These are phyloP conservation scores for Pythium coloratum DNA, from an alignment of 352 stramenopile genomes.

Conservation along the genomic window DNA sequence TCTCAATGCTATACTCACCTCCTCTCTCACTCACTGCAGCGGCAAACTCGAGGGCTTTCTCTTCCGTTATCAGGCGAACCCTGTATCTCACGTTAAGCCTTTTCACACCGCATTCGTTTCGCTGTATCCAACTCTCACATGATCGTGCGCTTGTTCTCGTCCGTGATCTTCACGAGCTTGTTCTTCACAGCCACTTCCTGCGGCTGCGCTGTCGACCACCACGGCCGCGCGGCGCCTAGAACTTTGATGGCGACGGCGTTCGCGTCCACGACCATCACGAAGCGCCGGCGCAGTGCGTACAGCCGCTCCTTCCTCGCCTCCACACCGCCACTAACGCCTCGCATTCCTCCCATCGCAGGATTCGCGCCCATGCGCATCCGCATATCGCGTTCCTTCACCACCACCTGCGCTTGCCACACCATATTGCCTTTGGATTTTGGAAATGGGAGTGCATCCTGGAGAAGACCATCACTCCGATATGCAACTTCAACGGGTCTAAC, in stretches of 20 bases:
- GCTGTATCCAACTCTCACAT: slow-evolving; percentile 9
- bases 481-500: slow-evolving; percentile 26
- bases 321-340: too few relatives aligned
- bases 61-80: slow-evolving; percentile 14
- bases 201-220: slow-evolving; percentile 18
- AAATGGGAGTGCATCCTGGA: not conserved
- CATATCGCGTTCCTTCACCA: slow-evolving; percentile 14
- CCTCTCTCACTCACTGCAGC: slow-evolving; percentile 11
- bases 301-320: slow-evolving; percentile 6
- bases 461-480: slow-evolving; percentile 22
- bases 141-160: slow-evolving; percentile 3
- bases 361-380: not conserved
- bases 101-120: not conserved
- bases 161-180: slow-evolving; percentile 23
- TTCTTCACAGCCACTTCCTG: slow-evolving; percentile 18
- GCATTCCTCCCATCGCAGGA: too few relatives aligned
- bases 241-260: slow-evolving; percentile 16
- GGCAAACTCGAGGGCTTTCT: slow-evolving; percentile 21
- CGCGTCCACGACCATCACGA: slow-evolving; percentile 23
- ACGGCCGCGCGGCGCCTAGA: slow-evolving; percentile 9
- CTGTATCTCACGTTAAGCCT: not conserved
- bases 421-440: slow-evolving; percentile 7
- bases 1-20: slow-evolving; percentile 4
- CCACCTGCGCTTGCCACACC: slow-evolving; percentile 30
- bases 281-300: slow-evolving; percentile 15